Evolutionary conservation across 106 monocot species (phyloP).

Genomic region (Iris macrosiphon): DNA sequence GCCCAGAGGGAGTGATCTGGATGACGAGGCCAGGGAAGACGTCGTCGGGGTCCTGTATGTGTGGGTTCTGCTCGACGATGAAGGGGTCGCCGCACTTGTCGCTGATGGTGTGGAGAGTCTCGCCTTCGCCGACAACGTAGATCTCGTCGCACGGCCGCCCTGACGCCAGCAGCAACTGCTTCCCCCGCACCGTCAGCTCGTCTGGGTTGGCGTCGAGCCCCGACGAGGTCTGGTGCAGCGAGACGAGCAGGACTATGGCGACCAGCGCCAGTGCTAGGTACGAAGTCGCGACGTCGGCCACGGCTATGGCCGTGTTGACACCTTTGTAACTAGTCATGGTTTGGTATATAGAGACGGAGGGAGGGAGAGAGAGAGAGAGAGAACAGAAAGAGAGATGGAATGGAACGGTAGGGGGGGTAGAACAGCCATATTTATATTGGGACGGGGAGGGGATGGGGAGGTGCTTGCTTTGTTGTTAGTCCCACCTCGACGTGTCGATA

Average conservation of each 20-base stretch:
- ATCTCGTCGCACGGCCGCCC: constrained; percentile 20
- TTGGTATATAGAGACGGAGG: background rate
- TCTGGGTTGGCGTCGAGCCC: background rate
- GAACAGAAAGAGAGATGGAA: too few relatives aligned
- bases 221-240: background rate
- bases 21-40: constrained; percentile 38
- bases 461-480: too few relatives aligned
- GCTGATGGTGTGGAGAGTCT: constrained; percentile 32
- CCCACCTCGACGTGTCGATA: too few relatives aligned
- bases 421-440: too few relatives aligned
- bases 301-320: background rate
- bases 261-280: constrained; percentile 7
- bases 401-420: too few relatives aligned
- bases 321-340: background rate
- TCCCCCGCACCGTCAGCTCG: background rate
- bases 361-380: too few relatives aligned
- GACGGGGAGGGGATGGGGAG: too few relatives aligned
- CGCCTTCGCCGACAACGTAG: constrained; percentile 30
- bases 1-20: constrained; percentile 11
- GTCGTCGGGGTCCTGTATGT: constrained; percentile 28
- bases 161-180: background rate
- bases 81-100: constrained; percentile 39
- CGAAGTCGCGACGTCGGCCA: constrained; percentile 6
- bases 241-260: constrained; percentile 3
- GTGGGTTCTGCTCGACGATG: constrained; percentile 30